A percentile compares a stretch with the other conserved stretches of the same genome.
Conservation (phyloP, 164 flowering plant genomes). For the Chloranthus sessilifolius region DNA sequence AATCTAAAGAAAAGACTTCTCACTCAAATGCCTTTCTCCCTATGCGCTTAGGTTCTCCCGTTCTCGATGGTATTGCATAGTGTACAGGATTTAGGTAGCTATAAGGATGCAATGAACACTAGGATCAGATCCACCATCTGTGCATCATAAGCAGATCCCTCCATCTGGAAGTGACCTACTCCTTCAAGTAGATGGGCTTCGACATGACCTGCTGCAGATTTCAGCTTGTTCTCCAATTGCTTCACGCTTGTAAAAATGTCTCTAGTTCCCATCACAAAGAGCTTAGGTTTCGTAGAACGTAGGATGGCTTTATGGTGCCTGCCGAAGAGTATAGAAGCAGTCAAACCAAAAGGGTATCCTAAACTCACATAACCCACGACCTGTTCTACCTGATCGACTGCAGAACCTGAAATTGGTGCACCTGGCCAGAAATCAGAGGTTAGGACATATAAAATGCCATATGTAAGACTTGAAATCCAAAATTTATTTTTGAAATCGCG, state of each 20-base stretch:
- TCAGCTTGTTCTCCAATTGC: slow-evolving; percentile 74
- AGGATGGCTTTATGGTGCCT: slow-evolving; percentile 79
- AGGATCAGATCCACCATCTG: slow-evolving; percentile 67
- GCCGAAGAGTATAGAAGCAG: slow-evolving; percentile 87
- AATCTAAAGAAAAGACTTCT: no score
- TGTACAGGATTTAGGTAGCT: no score
- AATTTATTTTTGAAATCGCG: no score
- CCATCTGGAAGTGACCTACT: slow-evolving; percentile 88
- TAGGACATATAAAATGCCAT: no score
- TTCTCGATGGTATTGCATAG: no score
- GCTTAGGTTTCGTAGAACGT: slow-evolving; percentile 72
- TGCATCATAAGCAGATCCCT: slow-evolving; percentile 77
- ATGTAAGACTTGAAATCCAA: no score
- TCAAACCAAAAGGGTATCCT: slow-evolving; percentile 85
- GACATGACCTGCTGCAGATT: slow-evolving; percentile 61
- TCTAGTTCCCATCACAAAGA: slow-evolving; percentile 86
- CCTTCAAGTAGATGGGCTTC: slow-evolving; percentile 84
- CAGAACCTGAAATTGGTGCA: slow-evolving; percentile 94
- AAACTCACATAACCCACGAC: slow-evolving; percentile 84
- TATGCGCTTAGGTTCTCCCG: no score
- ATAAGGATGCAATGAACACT: slow-evolving; percentile 51
- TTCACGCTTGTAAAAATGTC: slow-evolving; percentile 93
- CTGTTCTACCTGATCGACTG: slow-evolving; percentile 68
- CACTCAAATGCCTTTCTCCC: no score
- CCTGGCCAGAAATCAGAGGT: slow-evolving; percentile 36